Base-by-base conservation (phyloP, 345 rosid genomes). In the Hevea brasiliensis region DNA sequence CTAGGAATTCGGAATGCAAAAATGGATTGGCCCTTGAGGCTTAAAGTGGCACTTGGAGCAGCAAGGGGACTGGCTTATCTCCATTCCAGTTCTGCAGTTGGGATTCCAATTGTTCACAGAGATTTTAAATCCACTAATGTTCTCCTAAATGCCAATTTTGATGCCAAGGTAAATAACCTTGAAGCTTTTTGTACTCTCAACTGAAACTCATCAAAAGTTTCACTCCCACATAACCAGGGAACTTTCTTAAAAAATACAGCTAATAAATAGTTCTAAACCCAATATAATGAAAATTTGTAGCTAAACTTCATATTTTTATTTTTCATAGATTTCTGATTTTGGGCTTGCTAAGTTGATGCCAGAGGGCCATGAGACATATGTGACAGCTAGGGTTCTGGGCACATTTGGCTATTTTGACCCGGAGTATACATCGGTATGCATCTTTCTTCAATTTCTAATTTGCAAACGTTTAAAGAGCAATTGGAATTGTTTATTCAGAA, bases 301-400 rank as follows among this genome's bases (percentile, higher is more conserved):
- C 71, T 79, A 54, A 76, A 80, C 80, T 74, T 51, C 61, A 67
- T 8, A 61, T 63, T 29, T 57, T 44, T 29, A 50, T 66, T 65
- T 41, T 57, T 50, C 32, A 55, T 78, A 92, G 98, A 92, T 94
- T 77, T 94, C 98, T 1, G 98, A 94, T 78, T 92, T 94, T 73
- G 98, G 98, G 74, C 89, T 92, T 29, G 98, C 98, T 67, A 94
- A 94, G 86, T 67, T 94, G 78, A 92, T 94, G 98, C 98, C 97
- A 65, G 96, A 84, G 62, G 98, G 97, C 61, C 91, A 90, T 81
- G 97, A 94, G 62, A 86, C 74, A 20, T 85, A 83, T 50, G 89
- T 90, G 66, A 92, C 98, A 27, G 98, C 98, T 23, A 87, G 92
- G 80, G 95, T 94, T 85, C 92, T 94, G 4, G 98, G 98, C 68